Base-by-base conservation (phyloP, 129 eudicot species). In the Helianthus tuberosus region DNA sequence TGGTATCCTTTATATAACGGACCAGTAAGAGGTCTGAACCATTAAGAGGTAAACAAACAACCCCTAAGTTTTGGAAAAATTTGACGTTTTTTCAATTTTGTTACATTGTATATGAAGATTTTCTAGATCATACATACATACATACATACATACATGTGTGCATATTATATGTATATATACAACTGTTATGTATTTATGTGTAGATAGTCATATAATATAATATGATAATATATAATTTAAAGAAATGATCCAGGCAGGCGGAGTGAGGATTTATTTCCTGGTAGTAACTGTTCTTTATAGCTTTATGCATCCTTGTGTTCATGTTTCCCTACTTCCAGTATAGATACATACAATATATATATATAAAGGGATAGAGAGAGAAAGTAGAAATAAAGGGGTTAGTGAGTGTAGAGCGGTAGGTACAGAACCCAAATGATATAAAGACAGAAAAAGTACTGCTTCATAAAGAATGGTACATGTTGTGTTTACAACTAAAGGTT, bases 221-320 rank as follows among this genome's bases (percentile, higher is more conserved):
- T 58, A 11, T 62, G 47, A 20, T 2, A 35, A 12, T 20, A 20
- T 20, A 20, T 49, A 9, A 54, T 14, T 39, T 3, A 39, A 27
- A 76, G 16, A 17, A 58, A 59, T 47, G 32, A 29, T 3, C 16
- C 4, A 46, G 60, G 75, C 60, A 70, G 47, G 47, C 47, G 49
- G 70, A 58, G 41, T 53, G 32, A 69, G 59, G 44, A 58, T 55
- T 48, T 50, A 11, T n/a, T 64, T 69, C 4, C 51, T 17, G 67
- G 53, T 72, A 64, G 83, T 79, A 79, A 79, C 78, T 79, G 83
- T 55, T 69, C 27, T 64, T 17, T 64, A 38, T 65, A 79, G 54
- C 83, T 79, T 79, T 72, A 79, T 72, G 83, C 83, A 64, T 72
- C 73, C 78, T 65, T 79, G 69, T 79, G 78, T 79, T 72, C 44